Base-by-base conservation (phyloP, 2,329 filamentous ascomycete genomes). In the Penicillium sp. region DNA sequence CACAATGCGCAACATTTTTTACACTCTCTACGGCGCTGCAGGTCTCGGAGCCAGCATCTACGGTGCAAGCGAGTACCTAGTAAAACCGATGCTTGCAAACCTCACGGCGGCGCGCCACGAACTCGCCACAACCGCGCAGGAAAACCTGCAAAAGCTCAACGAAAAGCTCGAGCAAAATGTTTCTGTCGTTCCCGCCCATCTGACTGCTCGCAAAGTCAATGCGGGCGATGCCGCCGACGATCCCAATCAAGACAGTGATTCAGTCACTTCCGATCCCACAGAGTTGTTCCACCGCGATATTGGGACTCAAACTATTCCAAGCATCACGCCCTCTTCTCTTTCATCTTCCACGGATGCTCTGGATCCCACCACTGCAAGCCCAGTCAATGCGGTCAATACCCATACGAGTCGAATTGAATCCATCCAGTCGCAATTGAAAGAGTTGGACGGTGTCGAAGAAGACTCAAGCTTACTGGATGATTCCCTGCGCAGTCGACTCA, bases 241-340 rank as follows among this genome's bases (percentile, higher is more conserved):
- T 12, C n/a, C 12, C 25, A 22, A 5, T 9, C 5, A 22, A 22
- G 72, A 76, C 29, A 54, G 53, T 10, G 72, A 73, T 14, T 74
- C 71, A 29, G 51, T 68, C 11, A 67, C 65, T 37, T 77, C 74
- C 9, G 78, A 81, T 48, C 76, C 77, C 2, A 78, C 77, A 1
- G 77, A 80, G 55, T 72, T 81, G 27, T 82, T 76, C 57, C 76
- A 80, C 56, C 71, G 77, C 20, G 77, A 81, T 50, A 72, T 76
- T 42, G 78, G 75, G 34, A 80, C 76, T 0, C 78, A 82, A 52
- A 82, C 79, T 2, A 71, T 70, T 2, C 73, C 73, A 16, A 57
- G 58, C 8, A 14, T 38, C 3, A 42, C 39, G 4, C 46, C 44
- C 9, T 44, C 50, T 14, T 42, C 47, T 10, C 59, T 60, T 1